phyloP scores from a whole-genome alignment of 1,139 yeast species.

The Yamadazyma songkhlaensis region DNA sequence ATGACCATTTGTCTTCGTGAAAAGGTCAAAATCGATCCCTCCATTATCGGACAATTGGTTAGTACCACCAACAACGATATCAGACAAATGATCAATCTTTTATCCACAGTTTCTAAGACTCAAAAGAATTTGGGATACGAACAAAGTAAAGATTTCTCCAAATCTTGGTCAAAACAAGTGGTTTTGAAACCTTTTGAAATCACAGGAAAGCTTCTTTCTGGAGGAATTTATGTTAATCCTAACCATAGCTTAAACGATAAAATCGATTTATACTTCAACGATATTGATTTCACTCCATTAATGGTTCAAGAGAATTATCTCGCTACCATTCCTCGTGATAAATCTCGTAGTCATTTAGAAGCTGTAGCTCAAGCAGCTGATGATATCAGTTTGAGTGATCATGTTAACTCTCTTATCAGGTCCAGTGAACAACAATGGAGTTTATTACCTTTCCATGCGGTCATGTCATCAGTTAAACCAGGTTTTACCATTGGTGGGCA shows the following conservation, averaged over 20 bases:
- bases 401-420: constrained; percentile 76
- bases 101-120: constrained; percentile 79
- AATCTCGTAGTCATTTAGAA: constrained; percentile 48
- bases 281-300: constrained; percentile 89
- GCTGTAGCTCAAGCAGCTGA: constrained; percentile 80
- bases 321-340: constrained; percentile 55
- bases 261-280: constrained; percentile 88
- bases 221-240: constrained; percentile 55
- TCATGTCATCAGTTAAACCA: constrained; percentile 84
- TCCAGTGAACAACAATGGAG: constrained; percentile 97
- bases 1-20: constrained; percentile 92
- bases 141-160: constrained; percentile 49
- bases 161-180: constrained; percentile 84
- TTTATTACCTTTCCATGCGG: constrained; percentile 87
- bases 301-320: constrained; percentile 96
- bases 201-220: constrained; percentile 65
- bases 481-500: constrained; percentile 74
- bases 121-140: constrained; percentile 59
- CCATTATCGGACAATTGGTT: constrained; percentile 79
- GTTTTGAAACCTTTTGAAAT: constrained; percentile 94
- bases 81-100: constrained; percentile 86
- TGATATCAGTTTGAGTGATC: constrained; percentile 77
- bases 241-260: constrained; percentile 70
- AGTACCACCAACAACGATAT: constrained; percentile 87
- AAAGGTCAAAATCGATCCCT: constrained; percentile 73